Base-by-base conservation (phyloP, 108 stramenopile genomes). In the Skeletonema potamos region DNA sequence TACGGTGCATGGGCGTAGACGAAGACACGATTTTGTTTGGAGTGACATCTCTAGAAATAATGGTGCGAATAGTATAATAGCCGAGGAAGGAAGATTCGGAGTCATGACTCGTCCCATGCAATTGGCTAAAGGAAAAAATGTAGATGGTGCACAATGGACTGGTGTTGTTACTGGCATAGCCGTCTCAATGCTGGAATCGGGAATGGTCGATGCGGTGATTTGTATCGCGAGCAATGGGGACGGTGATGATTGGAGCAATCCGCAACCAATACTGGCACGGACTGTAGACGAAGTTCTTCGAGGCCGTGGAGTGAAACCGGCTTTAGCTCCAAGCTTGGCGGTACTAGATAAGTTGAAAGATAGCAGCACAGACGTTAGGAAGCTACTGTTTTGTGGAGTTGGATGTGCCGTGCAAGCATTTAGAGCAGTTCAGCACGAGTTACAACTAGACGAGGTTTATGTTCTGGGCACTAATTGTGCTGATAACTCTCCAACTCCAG, bases 381-480 rank as follows among this genome's bases (percentile, higher is more conserved):
- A 74, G 37, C 71, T 92, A 26, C 57, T 92, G 15, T 92, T 89
- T 81, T 92, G 91, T 71, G 91, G 91, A 13, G 91, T 92, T 27
- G 91, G 88, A 41, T 92, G 91, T 62, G 79, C 91, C 22, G 92
- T 92, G 20, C 92, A 92, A 86, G 89, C 89, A 15, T 90, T 90
- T 57, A 82, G 92, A 34, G 79, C 87, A n/a, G 69, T 92, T 27
- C 82, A 92, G 59, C 54, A 83, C 39, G 81, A 86, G 20, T 48
- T 92, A 13, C 37, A 72, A 18, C 46, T 92, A 36, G 86, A 90
- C 0, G 73, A 92, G 68, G 86, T 92, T 7, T 92, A 82, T 76
- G 87, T 92, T 9, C 58, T 92, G 6, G 92, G 92, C 24, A 92
- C 92, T 1, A 92, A 92, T 43, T 92, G 92, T 60, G 92, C 83